Evolutionary conservation across 257 asterid genomes (phyloP).

Genomic region (Craterostigma plantagineum): DNA sequence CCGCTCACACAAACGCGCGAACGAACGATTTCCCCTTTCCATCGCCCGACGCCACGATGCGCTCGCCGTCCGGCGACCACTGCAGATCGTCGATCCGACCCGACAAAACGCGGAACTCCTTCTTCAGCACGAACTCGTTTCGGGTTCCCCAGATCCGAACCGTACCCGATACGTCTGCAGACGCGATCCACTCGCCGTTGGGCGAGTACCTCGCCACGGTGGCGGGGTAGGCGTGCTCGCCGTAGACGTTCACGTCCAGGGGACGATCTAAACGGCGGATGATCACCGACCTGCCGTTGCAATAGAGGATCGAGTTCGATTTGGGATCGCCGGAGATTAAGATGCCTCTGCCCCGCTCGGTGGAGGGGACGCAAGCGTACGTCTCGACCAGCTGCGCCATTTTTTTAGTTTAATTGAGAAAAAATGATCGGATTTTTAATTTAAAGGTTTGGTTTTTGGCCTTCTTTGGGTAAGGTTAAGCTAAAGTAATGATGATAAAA

Average conservation of each 20-base stretch:
- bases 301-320: slow-evolving; percentile 73
- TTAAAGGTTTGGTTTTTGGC: no score
- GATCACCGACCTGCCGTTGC: slow-evolving; percentile 78
- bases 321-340: slow-evolving; percentile 81
- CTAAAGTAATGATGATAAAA: no score
- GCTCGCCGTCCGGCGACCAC: slow-evolving; percentile 76
- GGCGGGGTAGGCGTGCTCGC: slow-evolving; percentile 73
- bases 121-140: slow-evolving; percentile 68
- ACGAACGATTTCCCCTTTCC: slow-evolving; percentile 84
- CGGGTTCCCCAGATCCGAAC: slow-evolving; percentile 98
- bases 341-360: slow-evolving; percentile 88
- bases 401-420: no score
- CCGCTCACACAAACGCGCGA: slow-evolving; percentile 78
- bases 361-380: slow-evolving; percentile 77
- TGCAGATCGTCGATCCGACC: slow-evolving; percentile 98
- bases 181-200: slow-evolving; percentile 97
- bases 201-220: slow-evolving; percentile 93
- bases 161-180: slow-evolving; percentile 79
- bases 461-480: no score
- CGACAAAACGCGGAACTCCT: slow-evolving; percentile 77
- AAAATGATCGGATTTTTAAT: no score
- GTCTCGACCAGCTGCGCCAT: slow-evolving; percentile 65
- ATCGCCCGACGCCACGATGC: slow-evolving; percentile 89
- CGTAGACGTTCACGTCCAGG: slow-evolving; percentile 61
- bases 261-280: slow-evolving; percentile 81